Conservation (phyloP, 352 stramenopile species). For the Globisporangium acanthophoron region DNA sequence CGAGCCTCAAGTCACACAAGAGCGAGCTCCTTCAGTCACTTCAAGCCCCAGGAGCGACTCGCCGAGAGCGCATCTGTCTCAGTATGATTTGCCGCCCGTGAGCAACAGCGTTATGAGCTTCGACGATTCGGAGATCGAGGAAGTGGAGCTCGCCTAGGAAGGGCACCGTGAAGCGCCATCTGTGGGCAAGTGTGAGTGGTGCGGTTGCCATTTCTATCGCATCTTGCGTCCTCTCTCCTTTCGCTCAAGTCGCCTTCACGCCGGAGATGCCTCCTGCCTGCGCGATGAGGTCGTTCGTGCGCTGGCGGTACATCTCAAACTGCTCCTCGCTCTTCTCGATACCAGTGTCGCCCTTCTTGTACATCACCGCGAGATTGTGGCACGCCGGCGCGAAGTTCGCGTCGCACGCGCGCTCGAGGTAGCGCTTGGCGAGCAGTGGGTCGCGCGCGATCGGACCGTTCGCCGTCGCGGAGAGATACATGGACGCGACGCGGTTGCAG, state of each 20-base stretch:
- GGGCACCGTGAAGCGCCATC: background rate
- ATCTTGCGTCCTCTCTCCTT: conserved; percentile 5
- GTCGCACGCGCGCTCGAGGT: conserved; percentile 70
- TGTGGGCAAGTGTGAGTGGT: background rate
- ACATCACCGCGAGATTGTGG: conserved; percentile 88
- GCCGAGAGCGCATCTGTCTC: background rate
- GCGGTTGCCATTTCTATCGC: background rate
- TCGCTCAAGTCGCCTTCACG: conserved; percentile 26
- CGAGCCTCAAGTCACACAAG: background rate
- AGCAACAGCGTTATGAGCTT: conserved; percentile 23
- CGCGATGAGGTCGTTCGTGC: conserved; percentile 70
- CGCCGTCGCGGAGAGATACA: conserved; percentile 48
- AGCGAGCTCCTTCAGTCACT: background rate
- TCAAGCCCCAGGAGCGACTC: conserved; percentile 1
- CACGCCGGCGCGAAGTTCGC: conserved; percentile 83
- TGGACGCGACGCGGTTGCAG: conserved; percentile 76
- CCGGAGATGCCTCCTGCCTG: conserved; percentile 59
- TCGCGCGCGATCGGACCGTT: conserved; percentile 43
- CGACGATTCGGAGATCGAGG: conserved; percentile 63
- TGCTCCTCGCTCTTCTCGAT: conserved; percentile 56
- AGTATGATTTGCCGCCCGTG: background rate
- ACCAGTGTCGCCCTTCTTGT: conserved; percentile 80
- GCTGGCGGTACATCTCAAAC: conserved; percentile 71
- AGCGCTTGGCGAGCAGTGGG: conserved; percentile 51
- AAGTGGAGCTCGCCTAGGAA: conserved; percentile 30